These are phyloP conservation scores for Aspergillus neoniger DNA, from an alignment of 2,329 filamentous ascomycete species.

Conservation along the genomic window DNA sequence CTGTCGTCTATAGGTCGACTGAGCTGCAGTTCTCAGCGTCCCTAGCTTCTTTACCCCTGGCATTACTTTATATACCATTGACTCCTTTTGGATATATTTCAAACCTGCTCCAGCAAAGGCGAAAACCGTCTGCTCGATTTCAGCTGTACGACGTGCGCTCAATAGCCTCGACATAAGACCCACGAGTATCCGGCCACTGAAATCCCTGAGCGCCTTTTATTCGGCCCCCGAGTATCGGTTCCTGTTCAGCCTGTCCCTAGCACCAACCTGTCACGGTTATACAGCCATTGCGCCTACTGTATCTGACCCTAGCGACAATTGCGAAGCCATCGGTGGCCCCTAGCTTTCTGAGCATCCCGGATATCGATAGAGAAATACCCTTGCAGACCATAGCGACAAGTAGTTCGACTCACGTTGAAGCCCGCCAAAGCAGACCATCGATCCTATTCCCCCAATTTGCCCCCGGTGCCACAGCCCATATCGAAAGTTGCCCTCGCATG, in stretches of 20 bases:
- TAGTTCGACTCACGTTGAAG: background rate
- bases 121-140: constrained; percentile 5
- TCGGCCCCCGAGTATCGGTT: background rate
- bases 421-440: background rate
- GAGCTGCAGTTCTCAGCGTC: constrained; percentile 7
- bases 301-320: constrained; percentile 11
- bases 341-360: background rate
- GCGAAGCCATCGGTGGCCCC: constrained; percentile 2
- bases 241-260: background rate
- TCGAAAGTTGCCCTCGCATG: constrained; percentile 4
- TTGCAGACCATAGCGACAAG: background rate
- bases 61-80: constrained; percentile 18
- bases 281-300: constrained; percentile 11
- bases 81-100: constrained; percentile 13
- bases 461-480: background rate
- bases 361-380: background rate
- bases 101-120: constrained; percentile 14
- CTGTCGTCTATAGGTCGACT: constrained; percentile 13
- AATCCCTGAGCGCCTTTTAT: background rate
- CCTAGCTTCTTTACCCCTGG: background rate
- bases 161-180: constrained; percentile 13
- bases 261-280: background rate
- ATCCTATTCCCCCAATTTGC: background rate
- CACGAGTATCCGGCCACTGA: background rate
- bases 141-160: constrained; percentile 16